Evolutionary conservation across 176 grass and related monocot genomes (phyloP).

Genomic region (Saccharum spontaneum): DNA sequence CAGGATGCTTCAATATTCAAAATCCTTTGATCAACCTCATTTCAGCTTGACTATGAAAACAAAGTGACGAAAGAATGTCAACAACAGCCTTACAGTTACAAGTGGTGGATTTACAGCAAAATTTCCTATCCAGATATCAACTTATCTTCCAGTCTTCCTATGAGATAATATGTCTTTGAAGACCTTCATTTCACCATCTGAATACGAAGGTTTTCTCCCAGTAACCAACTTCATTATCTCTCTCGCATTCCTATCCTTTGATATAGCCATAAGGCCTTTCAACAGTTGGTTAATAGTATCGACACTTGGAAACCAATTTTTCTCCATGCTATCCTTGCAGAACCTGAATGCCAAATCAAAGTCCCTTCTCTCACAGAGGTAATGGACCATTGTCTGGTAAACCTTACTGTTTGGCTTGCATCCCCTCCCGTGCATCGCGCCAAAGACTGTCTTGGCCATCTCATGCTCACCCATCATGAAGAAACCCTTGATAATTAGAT

Average conservation of each 20-base stretch:
- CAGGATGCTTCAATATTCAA: slow-evolving; percentile 25
- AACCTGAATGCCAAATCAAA: slow-evolving; percentile 74
- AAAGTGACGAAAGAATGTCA: slow-evolving; percentile 36
- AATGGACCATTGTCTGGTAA: slow-evolving; percentile 98
- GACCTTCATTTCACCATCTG: slow-evolving; percentile 51
- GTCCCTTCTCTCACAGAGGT: slow-evolving; percentile 71
- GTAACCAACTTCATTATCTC: slow-evolving; percentile 79
- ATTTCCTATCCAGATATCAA: slow-evolving; percentile 24
- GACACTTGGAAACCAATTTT: slow-evolving; percentile 75
- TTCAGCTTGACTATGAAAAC: slow-evolving; percentile 5
- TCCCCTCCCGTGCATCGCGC: slow-evolving; percentile 68
- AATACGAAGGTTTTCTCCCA: slow-evolving; percentile 57
- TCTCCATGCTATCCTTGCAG: slow-evolving; percentile 84
- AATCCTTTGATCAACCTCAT: slow-evolving; percentile 29
- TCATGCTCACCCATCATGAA: slow-evolving; percentile 75
- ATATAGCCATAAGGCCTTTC: slow-evolving; percentile 72
- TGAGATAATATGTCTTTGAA: slow-evolving; percentile 63
- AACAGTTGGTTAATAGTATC: slow-evolving; percentile 56
- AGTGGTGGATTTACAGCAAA: slow-evolving; percentile 46
- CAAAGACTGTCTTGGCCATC: slow-evolving; percentile 82
- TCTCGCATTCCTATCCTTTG: slow-evolving; percentile 60
- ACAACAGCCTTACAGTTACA: slow-evolving; percentile 49
- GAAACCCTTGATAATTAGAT: slow-evolving; percentile 91
- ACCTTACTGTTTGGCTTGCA: slow-evolving; percentile 74
- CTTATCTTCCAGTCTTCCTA: slow-evolving; percentile 45